Base-by-base conservation (phyloP, 2,329 filamentous ascomycete genomes). In the Fusarium guadeloupense region DNA sequence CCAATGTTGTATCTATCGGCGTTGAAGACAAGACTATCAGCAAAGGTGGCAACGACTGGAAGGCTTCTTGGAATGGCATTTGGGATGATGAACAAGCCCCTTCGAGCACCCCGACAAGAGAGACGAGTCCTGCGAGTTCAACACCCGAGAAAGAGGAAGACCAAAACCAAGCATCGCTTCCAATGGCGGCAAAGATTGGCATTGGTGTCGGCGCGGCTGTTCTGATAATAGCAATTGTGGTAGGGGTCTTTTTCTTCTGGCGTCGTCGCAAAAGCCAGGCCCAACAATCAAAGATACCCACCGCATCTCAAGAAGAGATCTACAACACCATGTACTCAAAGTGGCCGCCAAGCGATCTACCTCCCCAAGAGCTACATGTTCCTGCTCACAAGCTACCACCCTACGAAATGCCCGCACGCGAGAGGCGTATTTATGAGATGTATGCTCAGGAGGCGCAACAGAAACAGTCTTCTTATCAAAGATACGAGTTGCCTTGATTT, bases 11-110 rank as follows among this genome's bases (percentile, higher is more conserved):
- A 3, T 42, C 55, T 0, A 61, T 63, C 5, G 23, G 37, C 4
- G 19, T 30, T 8, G 43, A 28, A n/a, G 20, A 60, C 4, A 34
- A 40, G 12, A 44, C 19, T 2, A 53, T 65, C 3, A 38, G 13
- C 19, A 54, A 55, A 9, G 59, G 62, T 4, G 45, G 34, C 1
- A 66, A 64, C 20, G 50, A 61, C 23, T 62, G 57, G 57, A 31
- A 64, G 1, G 47, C 54, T 13, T 65, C 62, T 3, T 64, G 60
- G 60, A 39, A 25, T 13, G 49, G 49, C 20, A 31, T 40, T 3
- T 64, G 59, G 59, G 10, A 45, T 9, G 51, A 54, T 12, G 48
- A 54, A 13, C 17, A 28, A 8, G 14, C 3, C 1, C 40, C 53
- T 5, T 17, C 14, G 2, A 54, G 21, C 20, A 54, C 48, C 6